These are phyloP conservation scores for Diaporthe eres DNA, from an alignment of 2,329 filamentous ascomycete genomes.

Conservation along the genomic window DNA sequence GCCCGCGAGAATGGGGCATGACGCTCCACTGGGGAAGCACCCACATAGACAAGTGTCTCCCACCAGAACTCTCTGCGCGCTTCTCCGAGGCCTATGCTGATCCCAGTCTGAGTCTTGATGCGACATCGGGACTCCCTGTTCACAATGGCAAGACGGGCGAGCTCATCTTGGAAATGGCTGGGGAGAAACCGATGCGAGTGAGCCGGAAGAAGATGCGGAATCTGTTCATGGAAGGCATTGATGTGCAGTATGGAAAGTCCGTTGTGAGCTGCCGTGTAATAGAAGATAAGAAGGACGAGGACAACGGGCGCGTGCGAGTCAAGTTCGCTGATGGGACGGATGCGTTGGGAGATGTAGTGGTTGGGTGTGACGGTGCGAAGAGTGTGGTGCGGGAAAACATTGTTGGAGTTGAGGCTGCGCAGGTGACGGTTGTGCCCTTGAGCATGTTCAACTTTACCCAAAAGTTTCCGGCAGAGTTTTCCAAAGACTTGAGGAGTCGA, in stretches of 20 bases:
- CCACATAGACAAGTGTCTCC: background rate
- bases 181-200: background rate
- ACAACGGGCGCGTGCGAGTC: background rate
- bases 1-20: slow-evolving; percentile 4
- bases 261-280: background rate
- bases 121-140: background rate
- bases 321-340: background rate
- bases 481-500: background rate
- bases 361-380: background rate
- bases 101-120: background rate
- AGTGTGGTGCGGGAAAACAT: background rate
- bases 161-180: background rate
- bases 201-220: background rate
- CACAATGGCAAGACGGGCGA: slow-evolving; percentile 5
- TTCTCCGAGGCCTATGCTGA: background rate
- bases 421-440: background rate
- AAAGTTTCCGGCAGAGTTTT: background rate
- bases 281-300: background rate
- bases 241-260: background rate
- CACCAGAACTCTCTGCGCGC: background rate
- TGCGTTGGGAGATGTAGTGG: background rate
- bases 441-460: slow-evolving; percentile 1
- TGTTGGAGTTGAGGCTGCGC: background rate
- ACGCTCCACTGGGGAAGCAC: background rate
- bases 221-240: background rate